These are phyloP conservation scores for Penicillium coffeae DNA, from an alignment of 495 filamentous ascomycete species.

Conservation along the genomic window DNA sequence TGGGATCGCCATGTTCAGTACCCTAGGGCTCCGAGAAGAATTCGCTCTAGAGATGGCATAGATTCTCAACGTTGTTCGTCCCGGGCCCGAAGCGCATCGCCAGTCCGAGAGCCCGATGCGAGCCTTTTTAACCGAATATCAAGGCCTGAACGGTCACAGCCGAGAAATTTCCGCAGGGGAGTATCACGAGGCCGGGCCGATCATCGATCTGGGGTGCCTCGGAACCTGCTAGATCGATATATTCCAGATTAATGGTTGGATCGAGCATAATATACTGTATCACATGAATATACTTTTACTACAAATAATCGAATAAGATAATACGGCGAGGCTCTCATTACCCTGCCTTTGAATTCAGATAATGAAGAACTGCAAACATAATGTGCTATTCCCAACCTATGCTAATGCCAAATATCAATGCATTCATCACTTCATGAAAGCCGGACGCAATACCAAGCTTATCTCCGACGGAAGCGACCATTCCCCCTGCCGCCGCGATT, in stretches of 20 bases:
- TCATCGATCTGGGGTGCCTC: conserved; percentile 23
- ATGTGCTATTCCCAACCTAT: too few species aligned
- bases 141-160: conserved; percentile 11
- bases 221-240: conserved; percentile 34
- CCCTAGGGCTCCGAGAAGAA: conserved; percentile 1
- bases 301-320: too few species aligned
- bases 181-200: conserved; percentile 11
- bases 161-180: conserved; percentile 3
- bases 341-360: too few species aligned
- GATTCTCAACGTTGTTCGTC: neutral
- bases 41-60: neutral
- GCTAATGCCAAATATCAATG: conserved; percentile 22
- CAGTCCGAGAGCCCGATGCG: conserved; percentile 16
- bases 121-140: conserved; percentile 23
- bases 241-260: conserved; percentile 34
- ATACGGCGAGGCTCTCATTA: too few species aligned
- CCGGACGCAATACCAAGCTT: conserved; percentile 9
- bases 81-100: conserved; percentile 21
- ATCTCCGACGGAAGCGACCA: conserved; percentile 47
- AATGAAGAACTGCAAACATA: too few species aligned
- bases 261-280: neutral
- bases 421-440: conserved; percentile 33
- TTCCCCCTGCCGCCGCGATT: conserved; percentile 48
- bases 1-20: conserved; percentile 88
- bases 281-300: neutral